Evolutionary conservation across 1,284 basidiomycete species (phyloP), one percentile per base, ranked within the genome.

Genomic region (Erythrobasidium hasegawianum): DNA sequence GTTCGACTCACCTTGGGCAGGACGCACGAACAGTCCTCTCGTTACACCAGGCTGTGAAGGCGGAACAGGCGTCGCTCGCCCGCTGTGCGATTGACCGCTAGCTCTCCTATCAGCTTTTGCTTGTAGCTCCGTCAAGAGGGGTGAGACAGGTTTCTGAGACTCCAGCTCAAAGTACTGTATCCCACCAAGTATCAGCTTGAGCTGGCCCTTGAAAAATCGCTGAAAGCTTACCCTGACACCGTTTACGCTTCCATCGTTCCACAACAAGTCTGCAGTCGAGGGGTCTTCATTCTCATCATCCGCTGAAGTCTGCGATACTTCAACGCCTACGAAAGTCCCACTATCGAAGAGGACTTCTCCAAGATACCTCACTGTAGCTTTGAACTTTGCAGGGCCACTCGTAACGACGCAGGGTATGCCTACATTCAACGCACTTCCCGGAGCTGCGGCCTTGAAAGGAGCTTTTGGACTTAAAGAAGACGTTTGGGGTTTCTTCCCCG

Each of bases 321-420:
- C 92, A 3, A 96, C 86, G 3, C 92, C 93, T 3, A 96, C 88
- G 91, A 91, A 96, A 0, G 87, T 85, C 0, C 90, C 92, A 4
- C 75, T 74, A 75, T 89, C 87, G 54, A 88, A 89, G 59, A 83
- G 81, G 3, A 94, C 83, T 72, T 88, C 86, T 1, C 91, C 92
- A 58, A 95, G 89, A 74, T 94, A 95, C 8, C 90, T 81, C 20
- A 90, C 89, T 71, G 85, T 87, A 0, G 90, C 92, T 59, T 87
- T 86, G 81, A 94, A 93, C 11, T 89, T 83, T 67, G 86, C 86
- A 29, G 87, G 83, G 72, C 87, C 87, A 20, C 27, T 53, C 0
- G 87, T 85, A 64, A 94, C 89, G 74, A 95, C 90, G 78, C 91
- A 95, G 0, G 90, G 90, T 54, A 95, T 94, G 7, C 92, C 91